These are phyloP conservation scores for Trapa incisa DNA, from an alignment of 345 rosid species.

Conservation along the genomic window DNA sequence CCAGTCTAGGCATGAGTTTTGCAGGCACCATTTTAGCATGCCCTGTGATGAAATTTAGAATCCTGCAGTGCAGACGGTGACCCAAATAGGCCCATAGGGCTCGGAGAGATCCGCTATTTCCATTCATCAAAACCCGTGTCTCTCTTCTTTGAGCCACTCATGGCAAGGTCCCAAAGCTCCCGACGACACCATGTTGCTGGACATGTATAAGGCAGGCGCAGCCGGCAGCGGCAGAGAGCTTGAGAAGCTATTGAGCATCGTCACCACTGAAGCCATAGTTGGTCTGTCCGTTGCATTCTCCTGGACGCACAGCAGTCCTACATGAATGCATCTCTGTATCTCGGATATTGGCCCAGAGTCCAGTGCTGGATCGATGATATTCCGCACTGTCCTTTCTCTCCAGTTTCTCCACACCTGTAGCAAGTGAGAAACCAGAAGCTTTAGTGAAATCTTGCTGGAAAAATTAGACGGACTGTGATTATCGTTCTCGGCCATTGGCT, in stretches of 20 bases:
- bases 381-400: constrained; percentile 44
- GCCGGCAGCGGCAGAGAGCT: not conserved
- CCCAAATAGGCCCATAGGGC: too few species aligned
- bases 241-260: constrained; percentile 2
- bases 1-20: too few species aligned
- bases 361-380: constrained; percentile 40
- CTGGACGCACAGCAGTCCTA: constrained; percentile 77
- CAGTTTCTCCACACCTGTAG: constrained; percentile 66
- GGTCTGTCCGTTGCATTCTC: constrained; percentile 59
- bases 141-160: too few species aligned
- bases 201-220: too few species aligned
- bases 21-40: too few species aligned
- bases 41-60: too few species aligned
- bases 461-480: not conserved
- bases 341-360: constrained; percentile 22
- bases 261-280: constrained; percentile 27
- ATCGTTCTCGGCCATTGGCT: not conserved
- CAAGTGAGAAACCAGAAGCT: constrained; percentile 14
- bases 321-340: constrained; percentile 56
- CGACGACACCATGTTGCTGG: too few species aligned
- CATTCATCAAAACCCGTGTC: too few species aligned
- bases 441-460: not conserved
- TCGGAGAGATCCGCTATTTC: too few species aligned
- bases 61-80: too few species aligned
- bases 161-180: too few species aligned